Evolutionary conservation across 805 yeast genomes (phyloP).

Genomic region (Debaryomyces maramus): DNA sequence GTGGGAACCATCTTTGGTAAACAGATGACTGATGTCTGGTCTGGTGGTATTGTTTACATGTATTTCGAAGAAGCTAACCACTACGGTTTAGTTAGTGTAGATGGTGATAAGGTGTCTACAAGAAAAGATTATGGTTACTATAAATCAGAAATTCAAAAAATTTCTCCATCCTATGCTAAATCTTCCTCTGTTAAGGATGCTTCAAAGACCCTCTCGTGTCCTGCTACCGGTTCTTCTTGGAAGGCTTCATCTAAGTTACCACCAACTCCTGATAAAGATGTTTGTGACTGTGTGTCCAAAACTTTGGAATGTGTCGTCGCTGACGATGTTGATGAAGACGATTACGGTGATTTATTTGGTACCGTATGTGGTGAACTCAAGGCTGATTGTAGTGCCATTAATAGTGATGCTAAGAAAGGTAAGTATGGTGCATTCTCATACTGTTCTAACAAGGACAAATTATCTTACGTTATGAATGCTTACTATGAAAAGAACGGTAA

Average conservation of each 20-base stretch:
- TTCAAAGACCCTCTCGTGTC: conserved; percentile 67
- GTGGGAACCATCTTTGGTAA: conserved; percentile 63
- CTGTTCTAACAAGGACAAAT: conserved; percentile 65
- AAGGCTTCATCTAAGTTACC: conserved; percentile 67
- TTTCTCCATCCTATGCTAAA: conserved; percentile 37
- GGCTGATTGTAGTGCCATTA: conserved; percentile 62
- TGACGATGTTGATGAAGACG: conserved; percentile 51
- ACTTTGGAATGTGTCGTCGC: conserved; percentile 62
- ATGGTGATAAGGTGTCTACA: conserved; percentile 53
- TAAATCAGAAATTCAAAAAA: conserved; percentile 33
- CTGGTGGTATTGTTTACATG: conserved; percentile 93
- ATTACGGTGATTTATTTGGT: conserved; percentile 60
- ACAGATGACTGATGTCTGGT: conserved; percentile 87
- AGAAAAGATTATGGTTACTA: conserved; percentile 55
- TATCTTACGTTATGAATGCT: conserved; percentile 62
- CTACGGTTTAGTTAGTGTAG: conserved; percentile 73
- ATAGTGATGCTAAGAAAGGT: conserved; percentile 63
- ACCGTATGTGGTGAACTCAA: conserved; percentile 51
- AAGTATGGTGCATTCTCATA: conserved; percentile 70
- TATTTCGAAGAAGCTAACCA: conserved; percentile 81
- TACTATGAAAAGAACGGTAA: conserved; percentile 54
- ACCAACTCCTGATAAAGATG: conserved; percentile 69
- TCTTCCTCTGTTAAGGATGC: conserved; percentile 38
- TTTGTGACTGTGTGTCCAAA: conserved; percentile 62
- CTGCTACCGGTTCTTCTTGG: conserved; percentile 59